Base-by-base conservation (phyloP, 805 yeast species). In the Dipodascus albidus region DNA sequence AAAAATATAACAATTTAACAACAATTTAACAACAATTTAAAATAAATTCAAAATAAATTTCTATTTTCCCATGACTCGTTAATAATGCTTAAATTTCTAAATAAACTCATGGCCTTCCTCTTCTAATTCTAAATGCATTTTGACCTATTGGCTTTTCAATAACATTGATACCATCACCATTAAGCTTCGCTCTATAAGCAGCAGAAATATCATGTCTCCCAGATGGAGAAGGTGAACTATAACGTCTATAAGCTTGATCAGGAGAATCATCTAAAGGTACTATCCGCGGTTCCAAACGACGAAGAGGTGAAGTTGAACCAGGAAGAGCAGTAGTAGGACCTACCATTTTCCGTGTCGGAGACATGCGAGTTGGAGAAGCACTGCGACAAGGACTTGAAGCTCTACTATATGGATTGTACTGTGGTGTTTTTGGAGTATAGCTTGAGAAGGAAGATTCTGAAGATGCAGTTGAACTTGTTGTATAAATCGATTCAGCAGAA, bases 141-240 rank as follows among this genome's bases (percentile, higher is more conserved):
- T 52, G 54, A 15, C 54, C 54, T 3, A 48, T 51, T 9, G 57
- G 57, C 51, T 54, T 54, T 19, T 38, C 44, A 4, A 38, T 6
- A 14, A 38, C 44, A 14, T 38, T 38, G 20, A 38, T 38, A 6
- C 44, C 44, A 17, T 38, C 44, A 17, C 4, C 8, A 17, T 38
- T 38, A 19, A 38, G 20, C 44, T 38, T 38, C 6, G 44, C 44
- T 38, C 44, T 38, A 38, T 38, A 38, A 17, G 44, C 44, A n/a
- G 44, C 44, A 6, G 44, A 6, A 14, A 38, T 17, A 38, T 38
- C 44, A 38, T 4, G 6, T 6, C 20, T 14, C 8, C 44, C 20
- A 14, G 44, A 17, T 4, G 44, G 44, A 4, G 20, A 14, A 38
- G 44, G 20, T 8, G 17, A 17, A 11, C 33, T 27, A 11, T 27